Base-by-base conservation (phyloP, 768 basidiomycete genomes). In the Lentinula raphanica region DNA sequence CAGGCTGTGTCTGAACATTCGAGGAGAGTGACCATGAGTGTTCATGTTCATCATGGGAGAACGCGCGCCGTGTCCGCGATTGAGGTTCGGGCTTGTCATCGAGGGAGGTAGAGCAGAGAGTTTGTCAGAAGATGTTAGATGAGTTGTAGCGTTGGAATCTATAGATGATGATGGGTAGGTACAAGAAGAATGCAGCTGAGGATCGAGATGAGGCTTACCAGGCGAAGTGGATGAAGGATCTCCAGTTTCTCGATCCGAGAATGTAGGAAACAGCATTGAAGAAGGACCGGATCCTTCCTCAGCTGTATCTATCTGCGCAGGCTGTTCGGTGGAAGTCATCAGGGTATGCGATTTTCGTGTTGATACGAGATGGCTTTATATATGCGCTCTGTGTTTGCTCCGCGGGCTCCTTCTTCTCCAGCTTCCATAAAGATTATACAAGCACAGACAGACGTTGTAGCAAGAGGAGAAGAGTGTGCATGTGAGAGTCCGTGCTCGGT, bases 51-150 rank as follows among this genome's bases (percentile, higher is more conserved):
- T 45, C 67, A 71, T 7, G 73, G 65, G 9, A 66, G 65, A n/a
- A 66, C 56, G 42, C 15, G 25, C 32, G 13, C 31, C 17, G 32
- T 27, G 44, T 25, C 31, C 17, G 32, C 36, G 44, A 36, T 57
- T 70, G 0, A 75, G 74, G 25, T 76, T 65, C 27, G 73, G 69
- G 29, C 74, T 66, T 48, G 66, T 36, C 36, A 65, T 54, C 1
- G 69, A 64, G 19, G 65, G 56, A 12, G 74, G 75, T 9, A 78
- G 67, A 17, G 73, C 76, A n/a, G 75, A 73, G 17, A 78, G 69
- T 54, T 78, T 78, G 62, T 78, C 76, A 9, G 77, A 78, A 19
- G 70, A 74, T 5, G 76, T 78, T 3, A 79, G 77, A 51, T 71
- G 74, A 23, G 42, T 21, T 1, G 76, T 72, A 19, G 61, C 60